phyloP scores from a whole-genome alignment of 768 basidiomycete genomes.

The Lactarius trivialis region DNA sequence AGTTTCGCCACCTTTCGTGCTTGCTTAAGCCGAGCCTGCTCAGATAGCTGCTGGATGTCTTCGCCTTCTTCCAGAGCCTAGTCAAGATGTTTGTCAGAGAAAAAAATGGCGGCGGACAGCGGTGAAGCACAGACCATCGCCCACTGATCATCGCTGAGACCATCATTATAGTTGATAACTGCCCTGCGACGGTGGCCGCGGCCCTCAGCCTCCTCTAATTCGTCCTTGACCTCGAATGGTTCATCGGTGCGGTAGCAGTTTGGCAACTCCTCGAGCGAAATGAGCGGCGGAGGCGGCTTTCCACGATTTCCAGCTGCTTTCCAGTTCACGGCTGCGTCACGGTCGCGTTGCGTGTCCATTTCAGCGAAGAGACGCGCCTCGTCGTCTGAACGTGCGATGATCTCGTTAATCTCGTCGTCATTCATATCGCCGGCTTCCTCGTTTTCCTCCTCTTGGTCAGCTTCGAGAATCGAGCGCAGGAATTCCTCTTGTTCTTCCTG shows the following conservation, averaged over 20 bases:
- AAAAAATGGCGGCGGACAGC: not conserved
- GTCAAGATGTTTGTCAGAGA: conserved; percentile 1
- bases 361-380: conserved; percentile 71
- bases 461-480: conserved; percentile 83
- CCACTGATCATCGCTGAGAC: conserved; percentile 91
- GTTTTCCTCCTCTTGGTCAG: conserved; percentile 84
- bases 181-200: conserved; percentile 81
- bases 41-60: conserved; percentile 67
- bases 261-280: conserved; percentile 85
- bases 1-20: conserved; percentile 55
- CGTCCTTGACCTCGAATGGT: conserved; percentile 63
- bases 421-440: conserved; percentile 91
- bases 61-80: conserved; percentile 78
- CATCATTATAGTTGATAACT: conserved; percentile 88
- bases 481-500: conserved; percentile 97
- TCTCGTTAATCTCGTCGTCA: conserved; percentile 89
- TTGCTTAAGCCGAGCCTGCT: conserved; percentile 57
- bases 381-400: conserved; percentile 79
- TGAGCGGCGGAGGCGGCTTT: conserved; percentile 67
- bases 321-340: conserved; percentile 60
- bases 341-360: conserved; percentile 78
- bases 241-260: conserved; percentile 85
- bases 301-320: conserved; percentile 67
- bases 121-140: conserved; percentile 50
- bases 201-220: conserved; percentile 61